Conservation (phyloP, 768 basidiomycete genomes). For the Lentinula boryana region DNA sequence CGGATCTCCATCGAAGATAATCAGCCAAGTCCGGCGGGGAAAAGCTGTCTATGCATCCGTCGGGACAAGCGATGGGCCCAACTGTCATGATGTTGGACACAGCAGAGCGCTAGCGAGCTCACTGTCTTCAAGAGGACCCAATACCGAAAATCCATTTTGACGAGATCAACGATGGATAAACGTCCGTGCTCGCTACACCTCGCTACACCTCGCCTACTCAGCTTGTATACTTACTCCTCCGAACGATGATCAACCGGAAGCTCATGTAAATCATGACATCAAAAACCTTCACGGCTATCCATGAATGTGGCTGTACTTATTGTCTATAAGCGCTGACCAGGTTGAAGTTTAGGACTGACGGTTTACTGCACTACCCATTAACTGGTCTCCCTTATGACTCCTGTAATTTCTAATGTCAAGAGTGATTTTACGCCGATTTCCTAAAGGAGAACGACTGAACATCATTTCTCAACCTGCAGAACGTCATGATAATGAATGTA, state of each 20-base stretch:
- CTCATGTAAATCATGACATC: background rate
- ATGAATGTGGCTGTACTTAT: background rate
- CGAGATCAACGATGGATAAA: background rate
- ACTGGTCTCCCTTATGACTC: no score
- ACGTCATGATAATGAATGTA: background rate
- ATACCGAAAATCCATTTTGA: background rate
- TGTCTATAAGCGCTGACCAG: no score
- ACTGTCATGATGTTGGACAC: background rate
- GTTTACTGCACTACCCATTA: no score
- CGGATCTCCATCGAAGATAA: background rate
- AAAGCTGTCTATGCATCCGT: background rate
- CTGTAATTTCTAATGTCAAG: no score
- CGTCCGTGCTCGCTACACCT: background rate
- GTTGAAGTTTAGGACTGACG: no score
- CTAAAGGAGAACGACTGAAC: background rate
- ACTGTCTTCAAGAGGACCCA: background rate
- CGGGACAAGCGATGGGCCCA: background rate
- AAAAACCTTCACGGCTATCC: conserved; percentile 1
- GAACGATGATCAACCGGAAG: background rate
- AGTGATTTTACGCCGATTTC: background rate
- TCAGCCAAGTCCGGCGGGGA: background rate
- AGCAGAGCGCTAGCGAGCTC: background rate
- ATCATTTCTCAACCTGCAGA: background rate
- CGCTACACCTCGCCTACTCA: background rate
- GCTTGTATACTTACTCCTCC: background rate